These are phyloP conservation scores for Scytalidium lignicola DNA, from an alignment of 2,329 filamentous ascomycete genomes.

Conservation along the genomic window DNA sequence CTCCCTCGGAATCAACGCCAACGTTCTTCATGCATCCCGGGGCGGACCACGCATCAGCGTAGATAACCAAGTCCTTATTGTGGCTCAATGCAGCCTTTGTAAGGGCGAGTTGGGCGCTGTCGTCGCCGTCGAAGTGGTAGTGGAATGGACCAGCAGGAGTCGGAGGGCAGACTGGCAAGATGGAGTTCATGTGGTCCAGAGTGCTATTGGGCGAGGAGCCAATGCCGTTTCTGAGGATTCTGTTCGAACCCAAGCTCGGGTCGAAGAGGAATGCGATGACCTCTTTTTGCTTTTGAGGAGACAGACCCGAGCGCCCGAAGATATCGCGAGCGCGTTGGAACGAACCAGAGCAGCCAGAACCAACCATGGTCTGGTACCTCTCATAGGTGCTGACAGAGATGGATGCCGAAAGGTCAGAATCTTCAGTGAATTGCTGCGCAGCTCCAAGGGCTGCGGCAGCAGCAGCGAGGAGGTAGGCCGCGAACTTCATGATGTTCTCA, in stretches of 20 bases:
- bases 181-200: neutral
- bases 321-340: neutral
- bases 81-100: neutral
- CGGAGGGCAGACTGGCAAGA: neutral
- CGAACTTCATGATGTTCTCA: neutral
- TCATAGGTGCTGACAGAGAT: neutral
- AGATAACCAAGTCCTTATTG: neutral
- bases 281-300: neutral
- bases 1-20: neutral
- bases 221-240: neutral
- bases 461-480: neutral
- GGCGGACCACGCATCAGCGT: neutral
- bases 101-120: neutral
- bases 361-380: neutral
- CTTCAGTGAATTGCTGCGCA: neutral
- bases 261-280: neutral
- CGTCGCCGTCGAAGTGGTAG: neutral
- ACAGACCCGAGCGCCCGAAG: neutral
- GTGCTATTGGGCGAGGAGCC: constrained; percentile 30
- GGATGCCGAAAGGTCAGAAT: neutral
- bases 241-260: neutral
- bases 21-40: neutral
- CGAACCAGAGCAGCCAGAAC: neutral
- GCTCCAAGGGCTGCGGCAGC: neutral
- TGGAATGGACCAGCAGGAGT: neutral